Percentiles rank a stretch among this genome's conserved stretches.
phyloP scores from a whole-genome alignment of 371 early-diverging fungal genomes.

The Umbelopsis sp. region DNA sequence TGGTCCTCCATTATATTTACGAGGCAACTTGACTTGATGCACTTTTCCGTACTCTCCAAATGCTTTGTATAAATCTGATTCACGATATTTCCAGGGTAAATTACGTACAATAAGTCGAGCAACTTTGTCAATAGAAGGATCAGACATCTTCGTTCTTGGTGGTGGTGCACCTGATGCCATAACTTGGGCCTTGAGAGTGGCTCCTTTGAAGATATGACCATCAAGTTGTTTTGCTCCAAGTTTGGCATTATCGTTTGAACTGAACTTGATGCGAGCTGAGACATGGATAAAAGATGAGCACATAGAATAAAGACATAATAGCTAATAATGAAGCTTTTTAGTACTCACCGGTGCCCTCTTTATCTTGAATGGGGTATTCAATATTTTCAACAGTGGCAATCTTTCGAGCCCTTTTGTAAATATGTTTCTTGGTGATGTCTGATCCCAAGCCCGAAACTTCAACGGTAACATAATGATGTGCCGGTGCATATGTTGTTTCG shows the following conservation, averaged over 20 bases:
- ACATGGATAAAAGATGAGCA: background rate
- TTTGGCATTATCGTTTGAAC: slow-evolving; percentile 42
- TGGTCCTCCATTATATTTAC: slow-evolving; percentile 74
- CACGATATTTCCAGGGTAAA: slow-evolving; percentile 81
- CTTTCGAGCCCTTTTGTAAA: slow-evolving; percentile 74
- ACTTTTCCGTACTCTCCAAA: slow-evolving; percentile 70
- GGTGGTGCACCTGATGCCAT: slow-evolving; percentile 11
- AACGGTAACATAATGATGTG: slow-evolving; percentile 22
- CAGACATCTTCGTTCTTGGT: background rate
- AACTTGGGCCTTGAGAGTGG: slow-evolving; percentile 15
- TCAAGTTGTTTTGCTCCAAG: slow-evolving; percentile 60
- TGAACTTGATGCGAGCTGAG: slow-evolving; percentile 39
- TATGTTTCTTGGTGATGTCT: slow-evolving; percentile 64
- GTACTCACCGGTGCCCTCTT: slow-evolving; percentile 49
- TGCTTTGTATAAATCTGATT: slow-evolving; percentile 58
- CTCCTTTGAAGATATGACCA: slow-evolving; percentile 71
- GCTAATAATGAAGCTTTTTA: background rate
- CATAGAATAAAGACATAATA: no score
- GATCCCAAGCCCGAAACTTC: slow-evolving; percentile 35
- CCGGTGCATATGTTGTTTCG: background rate
- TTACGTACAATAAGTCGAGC: slow-evolving; percentile 91
- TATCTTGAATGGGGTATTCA: slow-evolving; percentile 56
- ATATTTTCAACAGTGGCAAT: slow-evolving; percentile 63
- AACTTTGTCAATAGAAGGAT: slow-evolving; percentile 34
- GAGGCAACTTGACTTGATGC: slow-evolving; percentile 71